Evolutionary conservation across 1,284 basidiomycete species (phyloP).

Genomic region (Sanghuangporus weigelae): DNA sequence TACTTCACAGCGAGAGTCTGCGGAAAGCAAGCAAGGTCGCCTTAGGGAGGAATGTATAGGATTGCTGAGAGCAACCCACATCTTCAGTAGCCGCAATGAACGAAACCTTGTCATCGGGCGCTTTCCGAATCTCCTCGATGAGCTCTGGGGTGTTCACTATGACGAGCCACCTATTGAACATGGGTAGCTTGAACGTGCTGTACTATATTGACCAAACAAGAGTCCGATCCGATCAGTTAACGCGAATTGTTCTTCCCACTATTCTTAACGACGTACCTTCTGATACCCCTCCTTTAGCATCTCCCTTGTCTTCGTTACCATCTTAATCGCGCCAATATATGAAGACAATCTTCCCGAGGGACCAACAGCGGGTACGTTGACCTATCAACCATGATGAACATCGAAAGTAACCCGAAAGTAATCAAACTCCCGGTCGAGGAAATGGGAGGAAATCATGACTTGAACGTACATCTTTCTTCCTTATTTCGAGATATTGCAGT

Average conservation of each 20-base stretch:
- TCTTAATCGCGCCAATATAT: constrained; percentile 5
- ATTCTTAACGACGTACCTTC: neutral
- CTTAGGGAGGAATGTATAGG: neutral
- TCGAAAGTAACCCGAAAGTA: no score
- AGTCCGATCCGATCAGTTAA: neutral
- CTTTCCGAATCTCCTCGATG: constrained; percentile 30
- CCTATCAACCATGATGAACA: neutral
- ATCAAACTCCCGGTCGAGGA: neutral
- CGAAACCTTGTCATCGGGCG: constrained; percentile 28
- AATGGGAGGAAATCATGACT: neutral
- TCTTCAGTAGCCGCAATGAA: constrained; percentile 22
- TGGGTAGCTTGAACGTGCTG: constrained; percentile 25
- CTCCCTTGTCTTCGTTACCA: neutral
- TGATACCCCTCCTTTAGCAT: constrained; percentile 4
- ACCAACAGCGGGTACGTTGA: constrained; percentile 4
- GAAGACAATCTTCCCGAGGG: constrained; percentile 7
- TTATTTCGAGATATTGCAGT: constrained; percentile 6
- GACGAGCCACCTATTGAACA: constrained; percentile 25
- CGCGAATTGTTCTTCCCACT: neutral
- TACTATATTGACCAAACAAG: constrained; percentile 16
- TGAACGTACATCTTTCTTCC: constrained; percentile 8
- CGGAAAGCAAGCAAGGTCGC: neutral
- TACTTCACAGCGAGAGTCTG: constrained; percentile 4
- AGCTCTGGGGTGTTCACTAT: constrained; percentile 23
- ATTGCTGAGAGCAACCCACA: constrained; percentile 16